phyloP scores from a whole-genome alignment of 805 yeast species.

The Pichia rugopelliculosa region DNA sequence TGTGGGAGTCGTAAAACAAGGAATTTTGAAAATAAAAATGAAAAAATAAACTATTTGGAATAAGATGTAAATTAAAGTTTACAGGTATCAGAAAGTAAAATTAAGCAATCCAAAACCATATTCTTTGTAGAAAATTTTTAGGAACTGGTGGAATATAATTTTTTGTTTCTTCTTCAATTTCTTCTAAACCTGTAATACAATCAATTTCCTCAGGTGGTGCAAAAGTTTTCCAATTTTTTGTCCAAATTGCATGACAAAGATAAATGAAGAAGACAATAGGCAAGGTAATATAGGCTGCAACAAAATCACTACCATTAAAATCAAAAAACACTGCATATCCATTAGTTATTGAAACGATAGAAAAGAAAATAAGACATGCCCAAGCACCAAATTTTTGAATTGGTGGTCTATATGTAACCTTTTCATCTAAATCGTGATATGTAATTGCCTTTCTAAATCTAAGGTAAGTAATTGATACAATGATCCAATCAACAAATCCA shows the following conservation, averaged over 20 bases:
- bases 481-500: slow-evolving; percentile 60
- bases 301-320: slow-evolving; percentile 49
- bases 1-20: background rate
- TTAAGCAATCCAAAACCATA: slow-evolving; percentile 43
- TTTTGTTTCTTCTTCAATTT: slow-evolving; percentile 44
- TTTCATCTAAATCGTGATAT: slow-evolving; percentile 43
- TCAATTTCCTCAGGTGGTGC: slow-evolving; percentile 53
- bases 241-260: slow-evolving; percentile 49
- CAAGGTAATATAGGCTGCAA: slow-evolving; percentile 67
- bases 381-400: slow-evolving; percentile 55
- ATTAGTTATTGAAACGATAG: slow-evolving; percentile 54
- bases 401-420: slow-evolving; percentile 50
- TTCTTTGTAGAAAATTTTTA: slow-evolving; percentile 35
- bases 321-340: slow-evolving; percentile 62
- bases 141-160: slow-evolving; percentile 24
- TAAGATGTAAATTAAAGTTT: background rate
- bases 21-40: background rate
- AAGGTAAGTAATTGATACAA: slow-evolving; percentile 45
- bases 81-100: background rate
- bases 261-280: slow-evolving; percentile 49
- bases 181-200: slow-evolving; percentile 50
- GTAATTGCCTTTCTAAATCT: slow-evolving; percentile 60
- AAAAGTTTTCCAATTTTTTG: slow-evolving; percentile 37
- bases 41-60: background rate
- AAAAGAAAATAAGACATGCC: slow-evolving; percentile 39